phyloP scores from a whole-genome alignment of 192 early-diverging fungal species.

The Chytriomyces confervae region DNA sequence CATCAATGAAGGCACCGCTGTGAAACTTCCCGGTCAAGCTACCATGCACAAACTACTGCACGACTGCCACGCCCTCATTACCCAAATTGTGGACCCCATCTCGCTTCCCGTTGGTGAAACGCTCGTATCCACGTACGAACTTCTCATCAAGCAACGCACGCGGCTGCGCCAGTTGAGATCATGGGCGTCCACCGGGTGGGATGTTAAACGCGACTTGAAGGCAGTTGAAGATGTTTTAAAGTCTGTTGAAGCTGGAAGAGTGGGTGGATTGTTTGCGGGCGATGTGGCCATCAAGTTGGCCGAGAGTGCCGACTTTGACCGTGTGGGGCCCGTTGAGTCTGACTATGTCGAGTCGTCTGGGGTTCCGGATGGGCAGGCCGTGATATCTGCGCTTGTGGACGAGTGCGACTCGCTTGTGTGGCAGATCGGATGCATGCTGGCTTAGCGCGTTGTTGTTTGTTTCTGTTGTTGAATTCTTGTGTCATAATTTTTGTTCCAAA shows the following conservation, averaged over 20 bases:
- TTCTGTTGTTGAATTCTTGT: too few species aligned
- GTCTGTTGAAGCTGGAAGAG: not conserved
- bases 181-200: slow-evolving; percentile 14
- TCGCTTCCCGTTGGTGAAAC: slow-evolving; percentile 33
- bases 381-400: slow-evolving; percentile 31
- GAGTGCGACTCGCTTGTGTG: slow-evolving; percentile 36
- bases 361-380: slow-evolving; percentile 34
- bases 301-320: slow-evolving; percentile 5
- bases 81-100: slow-evolving; percentile 31
- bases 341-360: not conserved
- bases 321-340: not conserved
- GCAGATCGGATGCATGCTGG: slow-evolving; percentile 16
- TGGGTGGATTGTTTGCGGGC: slow-evolving; percentile 25
- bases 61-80: slow-evolving; percentile 25
- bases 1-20: not conserved
- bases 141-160: slow-evolving; percentile 29
- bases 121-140: slow-evolving; percentile 33
- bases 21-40: slow-evolving; percentile 32
- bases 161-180: slow-evolving; percentile 14
- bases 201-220: slow-evolving; percentile 12
- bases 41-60: slow-evolving; percentile 33
- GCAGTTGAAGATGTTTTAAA: slow-evolving; percentile 17
- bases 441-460: not conserved
- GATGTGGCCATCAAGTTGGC: not conserved
- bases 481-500: too few species aligned